A percentile compares a stretch with the other conserved stretches of the same genome.
Conservation (phyloP, 345 rosid species). For the Adansonia digitata region DNA sequence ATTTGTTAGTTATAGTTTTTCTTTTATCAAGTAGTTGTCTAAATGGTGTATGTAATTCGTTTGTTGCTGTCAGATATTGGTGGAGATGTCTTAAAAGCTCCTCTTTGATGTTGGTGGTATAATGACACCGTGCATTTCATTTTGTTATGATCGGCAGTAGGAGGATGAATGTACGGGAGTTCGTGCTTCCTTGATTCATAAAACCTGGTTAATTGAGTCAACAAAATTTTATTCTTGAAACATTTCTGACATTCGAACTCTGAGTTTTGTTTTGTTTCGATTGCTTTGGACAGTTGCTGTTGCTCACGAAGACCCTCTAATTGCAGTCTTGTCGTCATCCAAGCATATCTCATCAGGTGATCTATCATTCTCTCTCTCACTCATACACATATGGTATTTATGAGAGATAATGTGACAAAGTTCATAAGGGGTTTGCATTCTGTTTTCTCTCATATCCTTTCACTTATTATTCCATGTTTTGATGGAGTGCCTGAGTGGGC, state of each 20-base stretch:
- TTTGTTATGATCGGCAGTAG: neutral
- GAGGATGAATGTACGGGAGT: too few relatives aligned
- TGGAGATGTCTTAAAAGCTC: slow-evolving; percentile 84
- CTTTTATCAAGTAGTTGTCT: neutral
- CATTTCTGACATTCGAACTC: neutral
- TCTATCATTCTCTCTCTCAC: too few relatives aligned
- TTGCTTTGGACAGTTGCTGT: slow-evolving; percentile 54
- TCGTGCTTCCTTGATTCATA: too few relatives aligned
- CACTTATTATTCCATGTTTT: neutral
- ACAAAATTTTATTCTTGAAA: neutral
- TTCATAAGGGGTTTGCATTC: neutral
- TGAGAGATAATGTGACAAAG: neutral
- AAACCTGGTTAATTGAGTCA: too few relatives aligned
- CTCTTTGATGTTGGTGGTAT: slow-evolving; percentile 85
- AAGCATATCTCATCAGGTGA: slow-evolving; percentile 47
- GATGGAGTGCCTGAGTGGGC: neutral
- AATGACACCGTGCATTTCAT: neutral
- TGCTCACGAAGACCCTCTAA: slow-evolving; percentile 81
- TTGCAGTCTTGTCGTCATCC: slow-evolving; percentile 89
- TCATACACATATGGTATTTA: neutral
- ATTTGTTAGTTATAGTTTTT: neutral
- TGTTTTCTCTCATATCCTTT: neutral
- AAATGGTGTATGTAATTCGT: slow-evolving; percentile 12
- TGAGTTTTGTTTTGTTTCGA: neutral
- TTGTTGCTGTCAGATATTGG: slow-evolving; percentile 73